Conservation (phyloP, 345 rosid species). For the Gossypium longicalyx region DNA sequence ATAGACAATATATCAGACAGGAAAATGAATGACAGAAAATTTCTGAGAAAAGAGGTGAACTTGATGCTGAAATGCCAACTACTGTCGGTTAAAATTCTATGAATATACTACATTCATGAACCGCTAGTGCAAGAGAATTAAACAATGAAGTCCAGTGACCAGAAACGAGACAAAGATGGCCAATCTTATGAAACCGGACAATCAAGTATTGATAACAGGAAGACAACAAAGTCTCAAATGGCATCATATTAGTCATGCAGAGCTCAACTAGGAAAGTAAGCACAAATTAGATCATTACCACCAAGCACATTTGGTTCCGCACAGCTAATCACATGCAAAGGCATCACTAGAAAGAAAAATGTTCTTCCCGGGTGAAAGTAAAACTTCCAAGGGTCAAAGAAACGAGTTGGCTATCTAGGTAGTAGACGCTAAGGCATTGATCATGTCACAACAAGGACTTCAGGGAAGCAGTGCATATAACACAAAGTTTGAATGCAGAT, state of each 20-base stretch:
- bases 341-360: not conserved
- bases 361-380: too few species aligned
- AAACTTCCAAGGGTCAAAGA: not conserved
- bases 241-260: not conserved
- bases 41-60: not conserved
- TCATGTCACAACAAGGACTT: not conserved
- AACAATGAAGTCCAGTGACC: not conserved
- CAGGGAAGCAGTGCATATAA: not conserved
- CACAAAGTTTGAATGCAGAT: not conserved
- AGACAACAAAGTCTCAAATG: not conserved
- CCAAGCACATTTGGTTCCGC: not conserved
- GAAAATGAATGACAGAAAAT: not conserved
- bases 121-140: not conserved
- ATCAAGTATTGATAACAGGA: not conserved
- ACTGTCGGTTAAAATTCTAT: not conserved
- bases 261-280: not conserved
- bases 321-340: not conserved
- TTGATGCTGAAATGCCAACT: not conserved
- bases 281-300: not conserved
- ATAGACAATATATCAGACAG: not conserved
- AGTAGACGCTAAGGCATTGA: not conserved
- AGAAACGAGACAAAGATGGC: not conserved
- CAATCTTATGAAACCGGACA: conserved; percentile 2
- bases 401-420: not conserved
- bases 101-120: not conserved